Evolutionary conservation across 495 filamentous ascomycete species (phyloP).

Genomic region (Achaetomiella virescens): DNA sequence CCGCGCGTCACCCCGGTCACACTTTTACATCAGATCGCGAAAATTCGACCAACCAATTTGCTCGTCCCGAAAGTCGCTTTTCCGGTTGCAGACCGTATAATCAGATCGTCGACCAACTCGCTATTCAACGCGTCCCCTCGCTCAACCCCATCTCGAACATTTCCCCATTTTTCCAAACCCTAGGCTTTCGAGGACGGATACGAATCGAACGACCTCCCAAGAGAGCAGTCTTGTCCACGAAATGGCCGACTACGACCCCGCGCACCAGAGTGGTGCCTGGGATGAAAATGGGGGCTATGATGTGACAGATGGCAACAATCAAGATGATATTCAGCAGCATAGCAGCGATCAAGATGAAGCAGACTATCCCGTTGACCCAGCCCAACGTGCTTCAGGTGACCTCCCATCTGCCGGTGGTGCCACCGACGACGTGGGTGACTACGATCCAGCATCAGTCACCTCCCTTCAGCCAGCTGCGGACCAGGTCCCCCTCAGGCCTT

Average conservation of each 20-base stretch:
- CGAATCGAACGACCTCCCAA: neutral
- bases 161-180: neutral
- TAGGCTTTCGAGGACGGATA: too few species aligned
- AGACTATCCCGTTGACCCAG: slow-evolving; percentile 42
- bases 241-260: slow-evolving; percentile 37
- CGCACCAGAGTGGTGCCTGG: slow-evolving; percentile 34
- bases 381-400: slow-evolving; percentile 42
- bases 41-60: too few species aligned
- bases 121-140: neutral
- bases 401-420: slow-evolving; percentile 31
- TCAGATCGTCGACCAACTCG: neutral
- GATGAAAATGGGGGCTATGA: slow-evolving; percentile 49
- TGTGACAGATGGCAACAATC: slow-evolving; percentile 40
- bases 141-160: neutral
- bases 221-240: slow-evolving; percentile 1
- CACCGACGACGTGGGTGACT: slow-evolving; percentile 43
- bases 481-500: slow-evolving; percentile 26
- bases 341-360: slow-evolving; percentile 40
- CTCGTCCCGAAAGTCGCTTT: neutral
- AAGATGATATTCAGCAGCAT: slow-evolving; percentile 50
- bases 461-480: slow-evolving; percentile 25
- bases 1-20: too few species aligned
- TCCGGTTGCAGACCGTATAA: neutral
- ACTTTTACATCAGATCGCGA: too few species aligned
- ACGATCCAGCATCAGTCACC: slow-evolving; percentile 46